Percentiles rank a stretch among this genome's conserved stretches.
These are phyloP conservation scores for Leptographium lundbergii DNA, from an alignment of 2,329 filamentous ascomycete genomes.

Conservation along the genomic window DNA sequence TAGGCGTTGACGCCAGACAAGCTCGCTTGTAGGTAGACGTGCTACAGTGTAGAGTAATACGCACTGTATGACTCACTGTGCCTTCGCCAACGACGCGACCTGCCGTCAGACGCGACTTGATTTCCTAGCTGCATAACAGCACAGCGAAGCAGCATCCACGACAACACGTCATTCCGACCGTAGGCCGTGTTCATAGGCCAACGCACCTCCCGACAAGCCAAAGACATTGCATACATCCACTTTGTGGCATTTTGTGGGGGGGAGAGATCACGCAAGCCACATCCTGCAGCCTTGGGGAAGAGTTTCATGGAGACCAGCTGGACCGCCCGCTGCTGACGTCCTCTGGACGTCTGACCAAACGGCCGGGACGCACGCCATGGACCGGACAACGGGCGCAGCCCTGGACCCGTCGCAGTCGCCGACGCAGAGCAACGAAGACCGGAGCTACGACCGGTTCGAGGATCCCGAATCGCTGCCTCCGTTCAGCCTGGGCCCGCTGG, in stretches of 20 bases:
- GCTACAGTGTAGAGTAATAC: neutral
- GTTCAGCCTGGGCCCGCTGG: constrained; percentile 9
- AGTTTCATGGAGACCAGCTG: neutral
- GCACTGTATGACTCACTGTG: neutral
- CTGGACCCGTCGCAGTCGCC: constrained; percentile 34
- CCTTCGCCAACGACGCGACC: neutral
- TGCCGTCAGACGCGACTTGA: neutral
- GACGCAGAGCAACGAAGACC: constrained; percentile 43
- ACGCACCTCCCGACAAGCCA: neutral
- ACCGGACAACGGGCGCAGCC: neutral
- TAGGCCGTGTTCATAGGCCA: neutral
- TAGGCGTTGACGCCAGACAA: too few species aligned
- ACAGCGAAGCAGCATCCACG: neutral
- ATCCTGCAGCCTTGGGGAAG: neutral
- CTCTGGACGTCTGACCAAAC: neutral
- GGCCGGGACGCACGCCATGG: neutral
- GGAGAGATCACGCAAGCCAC: neutral
- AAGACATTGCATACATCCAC: neutral
- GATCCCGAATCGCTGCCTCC: constrained; percentile 7
- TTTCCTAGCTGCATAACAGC: neutral
- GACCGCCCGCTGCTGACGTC: neutral
- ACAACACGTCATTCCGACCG: neutral
- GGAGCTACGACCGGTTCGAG: constrained; percentile 38
- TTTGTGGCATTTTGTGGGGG: neutral
- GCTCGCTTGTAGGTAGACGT: neutral